phyloP scores from a whole-genome alignment of 208 protist genomes.

The Crithidia acanthocephali region DNA sequence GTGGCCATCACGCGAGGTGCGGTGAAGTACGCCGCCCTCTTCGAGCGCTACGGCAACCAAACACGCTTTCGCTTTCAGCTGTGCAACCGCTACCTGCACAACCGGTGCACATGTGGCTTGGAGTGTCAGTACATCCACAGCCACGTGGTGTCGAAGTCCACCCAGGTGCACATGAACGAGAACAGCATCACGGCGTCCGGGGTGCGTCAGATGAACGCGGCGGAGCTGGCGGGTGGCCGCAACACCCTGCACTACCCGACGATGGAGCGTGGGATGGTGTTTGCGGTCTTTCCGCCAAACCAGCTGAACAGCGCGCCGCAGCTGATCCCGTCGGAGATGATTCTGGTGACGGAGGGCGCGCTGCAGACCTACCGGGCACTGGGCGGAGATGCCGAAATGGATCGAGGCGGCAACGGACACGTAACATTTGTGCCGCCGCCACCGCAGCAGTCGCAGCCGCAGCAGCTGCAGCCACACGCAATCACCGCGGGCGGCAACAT shows the following conservation, averaged over 20 bases:
- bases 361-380: constrained; percentile 38
- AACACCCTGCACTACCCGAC: constrained; percentile 58
- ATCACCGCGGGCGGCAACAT: not conserved
- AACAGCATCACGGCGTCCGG: constrained; percentile 45
- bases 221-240: constrained; percentile 51
- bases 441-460: not conserved
- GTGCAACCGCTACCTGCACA: constrained; percentile 52
- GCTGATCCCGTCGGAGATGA: constrained; percentile 57
- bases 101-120: constrained; percentile 41
- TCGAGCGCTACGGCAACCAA: constrained; percentile 52
- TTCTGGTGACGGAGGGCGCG: constrained; percentile 59
- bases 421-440: not conserved
- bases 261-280: constrained; percentile 46
- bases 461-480: not conserved
- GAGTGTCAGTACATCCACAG: constrained; percentile 74
- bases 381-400: not conserved
- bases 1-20: constrained; percentile 65
- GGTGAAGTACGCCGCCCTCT: constrained; percentile 60
- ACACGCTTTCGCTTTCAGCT: constrained; percentile 75
- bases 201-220: constrained; percentile 21
- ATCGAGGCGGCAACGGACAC: not conserved
- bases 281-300: constrained; percentile 69
- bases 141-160: constrained; percentile 37
- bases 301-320: constrained; percentile 48
- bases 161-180: constrained; percentile 70